These are phyloP conservation scores for Taphrina populina DNA, from an alignment of 1,139 yeast genomes.

Conservation along the genomic window DNA sequence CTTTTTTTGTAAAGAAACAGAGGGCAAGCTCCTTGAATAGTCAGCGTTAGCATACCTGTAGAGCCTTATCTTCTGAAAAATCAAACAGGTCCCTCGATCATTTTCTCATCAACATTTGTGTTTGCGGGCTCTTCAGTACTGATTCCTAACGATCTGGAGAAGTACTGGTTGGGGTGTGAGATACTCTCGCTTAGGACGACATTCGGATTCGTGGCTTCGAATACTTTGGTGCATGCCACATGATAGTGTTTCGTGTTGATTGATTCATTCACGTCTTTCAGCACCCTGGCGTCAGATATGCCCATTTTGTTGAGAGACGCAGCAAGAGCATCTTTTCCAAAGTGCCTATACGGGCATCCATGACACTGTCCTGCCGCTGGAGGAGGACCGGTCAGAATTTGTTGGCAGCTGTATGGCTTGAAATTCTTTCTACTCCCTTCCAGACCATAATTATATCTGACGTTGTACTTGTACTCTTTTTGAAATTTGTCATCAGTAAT, in stretches of 20 bases:
- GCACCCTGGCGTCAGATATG: slow-evolving; percentile 56
- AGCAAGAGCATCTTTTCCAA: slow-evolving; percentile 61
- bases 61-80: too few species aligned
- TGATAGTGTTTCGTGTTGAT: slow-evolving; percentile 66
- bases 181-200: slow-evolving; percentile 52
- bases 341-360: slow-evolving; percentile 90
- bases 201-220: slow-evolving; percentile 67
- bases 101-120: background rate
- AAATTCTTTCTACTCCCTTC: slow-evolving; percentile 88
- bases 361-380: slow-evolving; percentile 74
- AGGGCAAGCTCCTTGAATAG: too few species aligned
- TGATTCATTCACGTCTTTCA: slow-evolving; percentile 64
- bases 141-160: slow-evolving; percentile 48
- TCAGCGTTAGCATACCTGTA: too few species aligned
- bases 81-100: background rate
- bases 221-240: slow-evolving; percentile 84
- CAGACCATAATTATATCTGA: slow-evolving; percentile 84
- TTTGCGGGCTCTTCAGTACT: background rate
- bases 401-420: slow-evolving; percentile 80
- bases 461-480: slow-evolving; percentile 82
- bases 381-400: slow-evolving; percentile 64
- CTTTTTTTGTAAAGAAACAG: slow-evolving; percentile 3
- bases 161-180: slow-evolving; percentile 83
- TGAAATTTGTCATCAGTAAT: slow-evolving; percentile 72
- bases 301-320: slow-evolving; percentile 65